phyloP scores from a whole-genome alignment of 306 rosid genomes.

The Mimosa bimucronata region DNA sequence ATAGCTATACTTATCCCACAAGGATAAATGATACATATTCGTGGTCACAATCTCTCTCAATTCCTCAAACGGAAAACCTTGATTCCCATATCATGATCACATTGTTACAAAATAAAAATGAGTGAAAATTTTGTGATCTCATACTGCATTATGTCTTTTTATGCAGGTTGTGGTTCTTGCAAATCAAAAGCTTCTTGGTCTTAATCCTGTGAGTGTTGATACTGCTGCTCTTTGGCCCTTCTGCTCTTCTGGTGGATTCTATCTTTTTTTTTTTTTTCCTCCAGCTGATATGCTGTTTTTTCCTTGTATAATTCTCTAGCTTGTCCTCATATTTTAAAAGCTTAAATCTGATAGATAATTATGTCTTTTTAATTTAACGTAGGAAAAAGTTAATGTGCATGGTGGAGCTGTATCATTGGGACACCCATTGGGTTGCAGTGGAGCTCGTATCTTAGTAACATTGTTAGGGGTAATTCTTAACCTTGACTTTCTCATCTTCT shows the following conservation, averaged over 20 bases:
- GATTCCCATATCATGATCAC: background rate
- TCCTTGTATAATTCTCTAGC: constrained; percentile 17
- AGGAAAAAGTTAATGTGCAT: constrained; percentile 79
- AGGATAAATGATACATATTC: no score
- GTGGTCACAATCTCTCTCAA: no score
- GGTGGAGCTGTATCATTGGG: constrained; percentile 98
- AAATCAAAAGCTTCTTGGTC: constrained; percentile 87
- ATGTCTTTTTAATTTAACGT: constrained; percentile 44
- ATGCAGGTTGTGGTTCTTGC: constrained; percentile 89
- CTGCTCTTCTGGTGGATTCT: constrained; percentile 1
- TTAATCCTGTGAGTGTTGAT: constrained; percentile 76
- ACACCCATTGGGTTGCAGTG: constrained; percentile 96
- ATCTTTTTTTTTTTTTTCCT: constrained; percentile 23
- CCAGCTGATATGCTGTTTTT: constrained; percentile 18
- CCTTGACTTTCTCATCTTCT: constrained; percentile 7
- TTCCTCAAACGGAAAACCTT: background rate
- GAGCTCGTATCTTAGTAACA: constrained; percentile 93
- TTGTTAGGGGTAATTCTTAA: constrained; percentile 73
- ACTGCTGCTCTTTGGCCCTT: constrained; percentile 10
- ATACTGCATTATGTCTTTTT: constrained; percentile 25
- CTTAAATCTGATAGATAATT: constrained; percentile 13
- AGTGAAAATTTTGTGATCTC: background rate
- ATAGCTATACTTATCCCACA: background rate
- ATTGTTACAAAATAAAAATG: background rate
- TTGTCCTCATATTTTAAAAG: background rate